phyloP scores from a whole-genome alignment of 2,329 filamentous ascomycete genomes.

The Monosporascus sp. region DNA sequence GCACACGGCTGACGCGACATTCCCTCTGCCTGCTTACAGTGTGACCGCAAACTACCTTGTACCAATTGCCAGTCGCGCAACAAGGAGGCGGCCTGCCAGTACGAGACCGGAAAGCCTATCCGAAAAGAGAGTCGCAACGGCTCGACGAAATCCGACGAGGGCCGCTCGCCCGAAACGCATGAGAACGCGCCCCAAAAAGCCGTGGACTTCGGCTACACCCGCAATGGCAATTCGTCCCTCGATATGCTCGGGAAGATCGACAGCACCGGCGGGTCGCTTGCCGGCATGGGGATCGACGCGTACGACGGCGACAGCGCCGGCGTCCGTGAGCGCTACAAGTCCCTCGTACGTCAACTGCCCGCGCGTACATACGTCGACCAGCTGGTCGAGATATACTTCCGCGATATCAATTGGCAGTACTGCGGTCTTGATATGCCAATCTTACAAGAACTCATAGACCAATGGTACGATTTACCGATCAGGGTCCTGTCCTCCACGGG shows the following conservation, averaged over 20 bases:
- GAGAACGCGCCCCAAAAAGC: constrained; percentile 36
- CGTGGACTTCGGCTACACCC: constrained; percentile 49
- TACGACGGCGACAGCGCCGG: constrained; percentile 33
- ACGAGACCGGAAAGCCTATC: constrained; percentile 47
- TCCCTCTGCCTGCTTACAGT: constrained; percentile 31
- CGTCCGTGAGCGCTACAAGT: constrained; percentile 52
- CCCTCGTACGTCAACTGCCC: constrained; percentile 52
- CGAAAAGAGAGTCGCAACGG: constrained; percentile 29
- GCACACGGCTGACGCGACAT: not conserved
- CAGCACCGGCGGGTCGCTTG: constrained; percentile 31
- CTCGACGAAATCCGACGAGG: constrained; percentile 14
- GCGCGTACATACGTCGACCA: constrained; percentile 48
- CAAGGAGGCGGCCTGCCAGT: constrained; percentile 50
- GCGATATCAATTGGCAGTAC: constrained; percentile 56
- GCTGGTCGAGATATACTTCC: constrained; percentile 49
- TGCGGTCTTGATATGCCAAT: constrained; percentile 47
- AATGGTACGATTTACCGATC: constrained; percentile 52
- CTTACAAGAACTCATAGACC: constrained; percentile 44
- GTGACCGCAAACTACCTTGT: constrained; percentile 55
- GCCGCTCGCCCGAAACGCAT: constrained; percentile 14
- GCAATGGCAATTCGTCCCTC: constrained; percentile 43
- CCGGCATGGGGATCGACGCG: constrained; percentile 24
- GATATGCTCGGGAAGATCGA: constrained; percentile 52
- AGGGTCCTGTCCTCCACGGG: constrained; percentile 42
- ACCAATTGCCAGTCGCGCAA: constrained; percentile 53